These are phyloP conservation scores for Schoenoplectus triqueter DNA, from an alignment of 202 grass and related monocot species.

Conservation along the genomic window DNA sequence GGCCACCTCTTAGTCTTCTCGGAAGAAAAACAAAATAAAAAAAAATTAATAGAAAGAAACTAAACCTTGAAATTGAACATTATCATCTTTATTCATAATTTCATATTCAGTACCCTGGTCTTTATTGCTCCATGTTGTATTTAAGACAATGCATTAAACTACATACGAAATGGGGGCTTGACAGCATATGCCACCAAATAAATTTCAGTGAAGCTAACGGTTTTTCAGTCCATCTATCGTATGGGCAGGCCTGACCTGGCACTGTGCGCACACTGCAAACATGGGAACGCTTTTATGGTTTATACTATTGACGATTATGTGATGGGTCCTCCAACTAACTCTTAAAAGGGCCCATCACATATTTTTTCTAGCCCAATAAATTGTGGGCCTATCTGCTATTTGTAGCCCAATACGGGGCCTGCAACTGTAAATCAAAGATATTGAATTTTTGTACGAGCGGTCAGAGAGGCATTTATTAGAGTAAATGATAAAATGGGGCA, in stretches of 20 bases:
- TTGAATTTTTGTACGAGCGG: not conserved
- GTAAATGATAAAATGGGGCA: not conserved
- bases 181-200: not conserved
- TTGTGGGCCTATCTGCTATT: not conserved
- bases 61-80: too few relatives aligned
- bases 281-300: too few relatives aligned
- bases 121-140: constrained; percentile 25
- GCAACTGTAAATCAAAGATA: not conserved
- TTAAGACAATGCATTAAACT: constrained; percentile 14
- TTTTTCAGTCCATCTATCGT: not conserved
- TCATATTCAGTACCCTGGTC: not conserved
- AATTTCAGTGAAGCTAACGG: not conserved
- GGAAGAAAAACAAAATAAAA: not conserved
- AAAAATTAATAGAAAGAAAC: not conserved
- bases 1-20: too few relatives aligned
- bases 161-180: not conserved
- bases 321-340: not conserved
- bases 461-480: not conserved
- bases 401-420: not conserved
- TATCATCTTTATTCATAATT: not conserved
- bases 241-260: too few relatives aligned
- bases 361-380: constrained; percentile 3
- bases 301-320: not conserved
- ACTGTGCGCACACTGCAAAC: not conserved
- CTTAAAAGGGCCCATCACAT: not conserved